Evolutionary conservation across 768 basidiomycete genomes (phyloP).

Genomic region (Agaricus blazei): DNA sequence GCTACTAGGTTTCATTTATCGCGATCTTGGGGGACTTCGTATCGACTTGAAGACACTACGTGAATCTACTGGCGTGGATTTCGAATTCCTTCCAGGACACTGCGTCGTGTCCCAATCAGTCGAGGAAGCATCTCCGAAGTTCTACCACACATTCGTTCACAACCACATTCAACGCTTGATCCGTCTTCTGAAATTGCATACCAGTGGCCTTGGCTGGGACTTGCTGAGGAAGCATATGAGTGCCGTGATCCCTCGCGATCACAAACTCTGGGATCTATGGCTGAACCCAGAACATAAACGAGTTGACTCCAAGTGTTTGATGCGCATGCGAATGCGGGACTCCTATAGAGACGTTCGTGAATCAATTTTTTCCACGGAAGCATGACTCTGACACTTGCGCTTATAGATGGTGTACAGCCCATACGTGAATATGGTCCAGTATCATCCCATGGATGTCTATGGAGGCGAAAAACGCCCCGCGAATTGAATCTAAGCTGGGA

Average conservation of each 20-base stretch:
- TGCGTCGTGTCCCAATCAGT: slow-evolving; percentile 42
- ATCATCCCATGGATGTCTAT: slow-evolving; percentile 21
- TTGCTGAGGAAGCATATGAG: slow-evolving; percentile 42
- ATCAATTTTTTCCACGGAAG: background rate
- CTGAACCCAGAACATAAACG: slow-evolving; percentile 31
- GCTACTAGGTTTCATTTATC: slow-evolving; percentile 46
- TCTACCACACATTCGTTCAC: slow-evolving; percentile 57
- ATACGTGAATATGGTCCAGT: slow-evolving; percentile 52
- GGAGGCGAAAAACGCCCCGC: slow-evolving; percentile 4
- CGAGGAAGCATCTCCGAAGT: slow-evolving; percentile 49
- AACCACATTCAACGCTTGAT: slow-evolving; percentile 56
- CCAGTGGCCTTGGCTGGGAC: slow-evolving; percentile 47
- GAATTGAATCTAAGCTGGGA: background rate
- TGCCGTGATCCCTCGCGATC: slow-evolving; percentile 37
- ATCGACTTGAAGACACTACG: slow-evolving; percentile 46
- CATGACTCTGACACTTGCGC: slow-evolving; percentile 3
- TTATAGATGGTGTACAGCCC: slow-evolving; percentile 48
- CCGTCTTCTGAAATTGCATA: slow-evolving; percentile 46
- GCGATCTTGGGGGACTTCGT: slow-evolving; percentile 54
- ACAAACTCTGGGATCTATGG: slow-evolving; percentile 45
- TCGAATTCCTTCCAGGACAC: slow-evolving; percentile 49
- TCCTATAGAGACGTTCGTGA: slow-evolving; percentile 49
- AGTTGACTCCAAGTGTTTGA: slow-evolving; percentile 50
- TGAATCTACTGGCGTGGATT: slow-evolving; percentile 43
- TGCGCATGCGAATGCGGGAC: slow-evolving; percentile 54